Conservation (phyloP, 176 grass and related monocot species). For the Musa acuminata region DNA sequence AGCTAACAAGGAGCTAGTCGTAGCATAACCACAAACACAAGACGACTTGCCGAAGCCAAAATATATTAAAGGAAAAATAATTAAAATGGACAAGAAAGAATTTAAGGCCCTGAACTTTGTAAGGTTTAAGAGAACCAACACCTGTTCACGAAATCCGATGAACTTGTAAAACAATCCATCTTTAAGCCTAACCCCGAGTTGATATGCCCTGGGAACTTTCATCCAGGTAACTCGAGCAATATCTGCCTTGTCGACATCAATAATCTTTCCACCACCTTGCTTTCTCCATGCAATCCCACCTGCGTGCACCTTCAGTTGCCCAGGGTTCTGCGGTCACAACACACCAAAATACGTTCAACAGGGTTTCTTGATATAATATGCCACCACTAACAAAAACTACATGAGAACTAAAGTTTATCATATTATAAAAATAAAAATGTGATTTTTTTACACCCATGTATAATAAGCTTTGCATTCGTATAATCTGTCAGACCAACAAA, state of each 20-base stretch:
- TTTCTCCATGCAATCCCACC: constrained; percentile 24
- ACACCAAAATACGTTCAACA: neutral
- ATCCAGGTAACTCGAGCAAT: constrained; percentile 15
- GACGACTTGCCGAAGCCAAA: neutral
- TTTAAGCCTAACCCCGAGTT: constrained; percentile 15
- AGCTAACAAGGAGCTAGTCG: no score
- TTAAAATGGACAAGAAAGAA: neutral
- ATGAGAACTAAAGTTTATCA: neutral
- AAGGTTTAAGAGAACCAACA: neutral
- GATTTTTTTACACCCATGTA: no score
- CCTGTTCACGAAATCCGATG: constrained; percentile 23
- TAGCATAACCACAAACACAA: neutral
- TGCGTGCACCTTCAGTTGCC: constrained; percentile 6
- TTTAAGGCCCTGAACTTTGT: neutral
- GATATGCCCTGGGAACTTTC: constrained; percentile 18
- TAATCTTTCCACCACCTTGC: constrained; percentile 16
- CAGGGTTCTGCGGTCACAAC: constrained; percentile 7
- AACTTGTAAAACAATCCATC: constrained; percentile 24
- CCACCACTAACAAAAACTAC: neutral
- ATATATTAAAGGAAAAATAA: neutral
- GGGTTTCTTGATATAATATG: neutral
- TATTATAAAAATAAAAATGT: neutral
- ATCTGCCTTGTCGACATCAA: constrained; percentile 8
- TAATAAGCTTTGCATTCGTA: no score
- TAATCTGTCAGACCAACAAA: no score